These are phyloP conservation scores for Botrytis byssoidea DNA, from an alignment of 2,329 filamentous ascomycete species.

Conservation along the genomic window DNA sequence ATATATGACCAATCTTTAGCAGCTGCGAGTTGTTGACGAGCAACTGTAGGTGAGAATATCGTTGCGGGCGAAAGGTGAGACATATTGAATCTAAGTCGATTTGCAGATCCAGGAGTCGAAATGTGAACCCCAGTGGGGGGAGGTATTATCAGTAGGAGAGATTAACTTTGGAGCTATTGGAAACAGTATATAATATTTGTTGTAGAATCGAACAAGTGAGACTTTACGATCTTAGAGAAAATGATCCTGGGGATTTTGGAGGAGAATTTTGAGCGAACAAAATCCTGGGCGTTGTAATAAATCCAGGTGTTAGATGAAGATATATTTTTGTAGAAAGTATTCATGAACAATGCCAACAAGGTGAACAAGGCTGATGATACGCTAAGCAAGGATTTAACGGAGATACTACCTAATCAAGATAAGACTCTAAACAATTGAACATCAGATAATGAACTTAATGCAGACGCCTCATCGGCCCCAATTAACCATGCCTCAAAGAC, in stretches of 20 bases:
- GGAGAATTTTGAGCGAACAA: too few relatives aligned
- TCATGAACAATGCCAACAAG: neutral
- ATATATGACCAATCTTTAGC: slow-evolving; percentile 91
- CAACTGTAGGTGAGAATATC: slow-evolving; percentile 66
- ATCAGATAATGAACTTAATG: neutral
- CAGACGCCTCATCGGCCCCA: slow-evolving; percentile 3
- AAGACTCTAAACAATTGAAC: neutral
- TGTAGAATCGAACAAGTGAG: neutral
- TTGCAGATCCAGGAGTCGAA: neutral
- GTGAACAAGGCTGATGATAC: neutral
- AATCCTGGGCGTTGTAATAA: too few relatives aligned
- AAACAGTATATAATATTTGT: neutral
- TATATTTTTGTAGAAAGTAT: slow-evolving; percentile 8
- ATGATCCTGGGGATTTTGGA: neutral
- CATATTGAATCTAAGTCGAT: slow-evolving; percentile 30
- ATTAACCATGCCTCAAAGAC: slow-evolving; percentile 2
- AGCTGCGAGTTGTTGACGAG: slow-evolving; percentile 73
- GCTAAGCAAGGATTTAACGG: neutral
- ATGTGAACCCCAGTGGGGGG: neutral
- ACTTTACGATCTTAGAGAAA: neutral
- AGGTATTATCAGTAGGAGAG: neutral
- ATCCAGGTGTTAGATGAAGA: neutral
- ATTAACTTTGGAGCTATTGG: neutral
- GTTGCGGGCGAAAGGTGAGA: slow-evolving; percentile 46
- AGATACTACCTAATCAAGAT: neutral